Conservation (phyloP, 2,329 filamentous ascomycete genomes). For the Cladosporium austrohemisphaericum region DNA sequence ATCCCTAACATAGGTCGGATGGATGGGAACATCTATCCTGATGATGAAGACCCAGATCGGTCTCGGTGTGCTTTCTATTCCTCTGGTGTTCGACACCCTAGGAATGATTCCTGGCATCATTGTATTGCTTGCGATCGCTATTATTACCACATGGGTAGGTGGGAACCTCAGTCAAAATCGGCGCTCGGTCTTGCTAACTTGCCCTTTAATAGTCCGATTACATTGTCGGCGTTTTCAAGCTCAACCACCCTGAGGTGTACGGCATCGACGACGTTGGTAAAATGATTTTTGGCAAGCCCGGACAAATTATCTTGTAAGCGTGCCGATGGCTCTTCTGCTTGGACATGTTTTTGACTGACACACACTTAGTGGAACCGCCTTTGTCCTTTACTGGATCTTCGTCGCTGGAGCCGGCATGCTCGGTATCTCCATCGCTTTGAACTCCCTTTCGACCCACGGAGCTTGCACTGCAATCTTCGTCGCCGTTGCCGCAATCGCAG, state of each 20-base stretch:
- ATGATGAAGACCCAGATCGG: conserved; percentile 49
- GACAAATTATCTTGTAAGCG: conserved; percentile 45
- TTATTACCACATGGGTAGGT: conserved; percentile 45
- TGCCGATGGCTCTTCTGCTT: background rate
- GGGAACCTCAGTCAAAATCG: no score
- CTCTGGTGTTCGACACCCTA: conserved; percentile 43
- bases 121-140: conserved; percentile 38
- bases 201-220: conserved; percentile 49
- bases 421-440: conserved; percentile 8
- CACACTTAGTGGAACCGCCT: conserved; percentile 19
- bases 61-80: conserved; percentile 48
- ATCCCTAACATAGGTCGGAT: conserved; percentile 45
- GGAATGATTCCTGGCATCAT: conserved; percentile 49
- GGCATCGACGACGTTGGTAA: conserved; percentile 55
- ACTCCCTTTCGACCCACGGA: conserved; percentile 27
- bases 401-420: conserved; percentile 11
- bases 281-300: conserved; percentile 52
- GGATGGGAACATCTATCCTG: conserved; percentile 42
- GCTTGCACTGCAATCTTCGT: conserved; percentile 42
- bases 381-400: conserved; percentile 11
- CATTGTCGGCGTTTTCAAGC: conserved; percentile 51
- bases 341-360: background rate
- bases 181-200: no score
- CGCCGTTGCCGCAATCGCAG: conserved; percentile 40
- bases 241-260: conserved; percentile 53